phyloP scores from a whole-genome alignment of 2,329 filamentous ascomycete genomes.

The Fusarium fracticaudum region DNA sequence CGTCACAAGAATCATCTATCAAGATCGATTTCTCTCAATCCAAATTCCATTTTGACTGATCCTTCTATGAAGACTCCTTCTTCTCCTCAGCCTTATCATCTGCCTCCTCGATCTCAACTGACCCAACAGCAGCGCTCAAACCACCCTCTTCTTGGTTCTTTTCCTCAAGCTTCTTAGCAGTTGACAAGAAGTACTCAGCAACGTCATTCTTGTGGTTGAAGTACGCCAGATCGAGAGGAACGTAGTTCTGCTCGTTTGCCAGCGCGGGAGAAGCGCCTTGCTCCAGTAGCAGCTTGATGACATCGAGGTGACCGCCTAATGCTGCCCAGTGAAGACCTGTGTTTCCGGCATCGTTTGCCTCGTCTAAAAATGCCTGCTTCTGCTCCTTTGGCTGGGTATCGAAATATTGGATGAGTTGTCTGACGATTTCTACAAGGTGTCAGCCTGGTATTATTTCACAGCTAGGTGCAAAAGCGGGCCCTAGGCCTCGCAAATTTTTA shows the following conservation, averaged over 20 bases:
- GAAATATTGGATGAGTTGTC: slow-evolving; percentile 55
- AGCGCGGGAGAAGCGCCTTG: slow-evolving; percentile 80
- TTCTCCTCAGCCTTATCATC: slow-evolving; percentile 40
- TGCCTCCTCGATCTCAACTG: slow-evolving; percentile 51
- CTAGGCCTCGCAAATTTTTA: accelerated
- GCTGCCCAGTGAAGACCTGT: slow-evolving; percentile 95
- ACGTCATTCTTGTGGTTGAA: slow-evolving; percentile 74
- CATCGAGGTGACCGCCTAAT: slow-evolving; percentile 84
- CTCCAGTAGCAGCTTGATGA: slow-evolving; percentile 80
- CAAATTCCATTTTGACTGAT: not conserved
- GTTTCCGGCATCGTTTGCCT: slow-evolving; percentile 83
- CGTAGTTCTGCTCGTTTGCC: slow-evolving; percentile 85
- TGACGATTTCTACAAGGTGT: slow-evolving; percentile 54
- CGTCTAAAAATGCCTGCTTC: slow-evolving; percentile 68
- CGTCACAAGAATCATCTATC: not conserved
- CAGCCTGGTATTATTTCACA: not conserved
- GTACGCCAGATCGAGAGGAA: slow-evolving; percentile 79
- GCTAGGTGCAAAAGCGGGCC: accelerated
- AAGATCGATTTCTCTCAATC: not conserved
- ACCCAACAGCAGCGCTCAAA: slow-evolving; percentile 51
- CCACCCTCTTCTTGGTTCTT: slow-evolving; percentile 57
- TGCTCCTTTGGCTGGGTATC: slow-evolving; percentile 51
- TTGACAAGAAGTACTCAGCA: slow-evolving; percentile 67
- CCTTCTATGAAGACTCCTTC: slow-evolving; percentile 20
- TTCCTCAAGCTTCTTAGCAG: slow-evolving; percentile 58